Evolutionary conservation across 108 stramenopile genomes (phyloP).

Genomic region (Skeletonema tropicum): DNA sequence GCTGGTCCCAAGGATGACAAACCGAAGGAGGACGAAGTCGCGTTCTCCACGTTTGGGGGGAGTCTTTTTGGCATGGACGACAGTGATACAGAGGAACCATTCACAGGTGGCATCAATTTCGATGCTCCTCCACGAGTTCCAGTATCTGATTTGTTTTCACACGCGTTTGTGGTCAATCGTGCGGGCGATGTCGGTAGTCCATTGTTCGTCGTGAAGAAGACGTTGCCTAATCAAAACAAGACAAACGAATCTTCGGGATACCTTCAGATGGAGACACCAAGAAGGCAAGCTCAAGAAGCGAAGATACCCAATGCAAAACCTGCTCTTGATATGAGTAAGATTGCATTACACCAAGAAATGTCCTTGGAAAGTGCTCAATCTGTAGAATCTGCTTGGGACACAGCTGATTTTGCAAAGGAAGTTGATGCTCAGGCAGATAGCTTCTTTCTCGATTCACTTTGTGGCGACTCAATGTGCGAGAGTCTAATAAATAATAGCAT

Average conservation of each 20-base stretch:
- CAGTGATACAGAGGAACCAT: slow-evolving; percentile 32
- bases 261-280: slow-evolving; percentile 2
- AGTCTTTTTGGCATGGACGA: slow-evolving; percentile 13
- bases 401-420: slow-evolving; percentile 40
- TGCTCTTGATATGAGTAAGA: slow-evolving; percentile 32
- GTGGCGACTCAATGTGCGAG: slow-evolving; percentile 31
- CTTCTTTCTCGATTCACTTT: slow-evolving; percentile 22
- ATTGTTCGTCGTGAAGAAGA: slow-evolving; percentile 31
- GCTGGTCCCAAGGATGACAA: not conserved
- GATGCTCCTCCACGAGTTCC: slow-evolving; percentile 27
- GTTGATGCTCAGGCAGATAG: slow-evolving; percentile 20
- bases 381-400: slow-evolving; percentile 23
- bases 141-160: slow-evolving; percentile 37
- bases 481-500: slow-evolving; percentile 32
- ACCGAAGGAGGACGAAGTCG: not conserved
- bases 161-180: slow-evolving; percentile 40
- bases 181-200: slow-evolving; percentile 32
- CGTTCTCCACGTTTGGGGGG: not conserved
- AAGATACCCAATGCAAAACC: slow-evolving; percentile 2
- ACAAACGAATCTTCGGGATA: not conserved
- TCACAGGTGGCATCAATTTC: slow-evolving; percentile 43
- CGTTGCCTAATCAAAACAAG: not conserved
- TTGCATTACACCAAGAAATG: slow-evolving; percentile 12
- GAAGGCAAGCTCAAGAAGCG: slow-evolving; percentile 8
- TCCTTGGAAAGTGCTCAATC: slow-evolving; percentile 15